phyloP scores from a whole-genome alignment of 257 asterid genomes.

The Ajuga chamaepitys region DNA sequence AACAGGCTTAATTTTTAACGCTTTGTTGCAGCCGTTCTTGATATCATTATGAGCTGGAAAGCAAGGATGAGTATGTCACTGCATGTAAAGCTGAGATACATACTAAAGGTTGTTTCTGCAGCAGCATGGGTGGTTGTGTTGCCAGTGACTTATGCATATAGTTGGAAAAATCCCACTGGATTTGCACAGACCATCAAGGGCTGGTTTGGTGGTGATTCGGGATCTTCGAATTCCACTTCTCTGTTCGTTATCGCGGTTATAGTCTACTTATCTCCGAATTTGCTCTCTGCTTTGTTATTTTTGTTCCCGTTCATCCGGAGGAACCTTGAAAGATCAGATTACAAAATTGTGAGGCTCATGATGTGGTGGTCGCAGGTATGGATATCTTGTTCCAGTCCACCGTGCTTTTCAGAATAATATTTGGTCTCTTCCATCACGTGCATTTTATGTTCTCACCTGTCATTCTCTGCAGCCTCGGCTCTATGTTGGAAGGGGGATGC shows the following conservation, averaged over 20 bases:
- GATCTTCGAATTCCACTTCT: slow-evolving; percentile 68
- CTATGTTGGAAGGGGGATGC: slow-evolving; percentile 99
- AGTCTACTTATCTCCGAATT: slow-evolving; percentile 80
- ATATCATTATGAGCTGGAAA: slow-evolving; percentile 76
- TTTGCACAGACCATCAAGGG: slow-evolving; percentile 66
- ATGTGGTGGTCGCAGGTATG: slow-evolving; percentile 99
- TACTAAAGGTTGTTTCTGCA: slow-evolving; percentile 67
- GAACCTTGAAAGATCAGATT: slow-evolving; percentile 81
- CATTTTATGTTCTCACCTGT: slow-evolving; percentile 1
- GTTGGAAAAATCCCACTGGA: slow-evolving; percentile 74
- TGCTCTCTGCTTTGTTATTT: slow-evolving; percentile 79
- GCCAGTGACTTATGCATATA: slow-evolving; percentile 90
- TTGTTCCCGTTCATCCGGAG: slow-evolving; percentile 82
- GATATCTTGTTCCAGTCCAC: not conserved
- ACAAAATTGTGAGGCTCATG: slow-evolving; percentile 73
- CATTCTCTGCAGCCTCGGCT: slow-evolving; percentile 76
- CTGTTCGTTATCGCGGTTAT: slow-evolving; percentile 73
- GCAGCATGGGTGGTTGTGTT: slow-evolving; percentile 83
- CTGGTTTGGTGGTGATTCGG: slow-evolving; percentile 81
- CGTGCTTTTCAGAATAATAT: slow-evolving; percentile 1
- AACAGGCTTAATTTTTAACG: not conserved
- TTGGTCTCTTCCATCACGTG: not conserved
- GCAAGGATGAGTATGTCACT: slow-evolving; percentile 80
- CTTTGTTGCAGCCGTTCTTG: slow-evolving; percentile 65
- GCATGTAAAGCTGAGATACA: slow-evolving; percentile 84